Percentiles rank a stretch among this genome's conserved stretches.
These are phyloP conservation scores for Globomyces sp. DNA, from an alignment of 371 early-diverging fungal species.

Conservation along the genomic window DNA sequence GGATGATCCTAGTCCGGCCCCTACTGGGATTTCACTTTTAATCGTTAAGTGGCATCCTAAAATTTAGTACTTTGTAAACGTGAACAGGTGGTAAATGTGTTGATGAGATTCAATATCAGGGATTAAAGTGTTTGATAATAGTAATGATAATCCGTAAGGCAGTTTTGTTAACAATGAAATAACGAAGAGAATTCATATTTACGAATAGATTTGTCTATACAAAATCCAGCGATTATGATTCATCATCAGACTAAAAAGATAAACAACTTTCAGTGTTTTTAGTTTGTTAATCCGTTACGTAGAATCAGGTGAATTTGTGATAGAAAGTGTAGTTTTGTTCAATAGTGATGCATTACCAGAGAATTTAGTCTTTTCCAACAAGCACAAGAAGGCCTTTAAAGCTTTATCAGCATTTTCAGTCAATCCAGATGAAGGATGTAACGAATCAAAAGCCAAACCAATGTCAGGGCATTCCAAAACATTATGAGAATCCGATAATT, in stretches of 20 bases:
- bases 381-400: constrained; percentile 2
- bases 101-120: too few species aligned
- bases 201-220: too few species aligned
- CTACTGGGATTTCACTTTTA: constrained; percentile 80
- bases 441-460: background rate
- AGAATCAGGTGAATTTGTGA: too few species aligned
- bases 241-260: too few species aligned
- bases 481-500: background rate
- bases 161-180: too few species aligned
- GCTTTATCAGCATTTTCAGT: background rate
- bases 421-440: constrained; percentile 3
- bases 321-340: background rate
- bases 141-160: too few species aligned
- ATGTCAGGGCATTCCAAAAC: constrained; percentile 15
- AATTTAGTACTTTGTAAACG: constrained; percentile 18
- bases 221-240: too few species aligned
- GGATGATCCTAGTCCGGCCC: constrained; percentile 94
- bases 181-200: too few species aligned
- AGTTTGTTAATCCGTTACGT: background rate
- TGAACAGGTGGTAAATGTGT: too few species aligned
- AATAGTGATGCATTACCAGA: background rate
- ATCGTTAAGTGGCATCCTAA: constrained; percentile 54
- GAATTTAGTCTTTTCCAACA: constrained; percentile 3
- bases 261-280: background rate
- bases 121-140: too few species aligned